These are phyloP conservation scores for Pyricularia grisea DNA, from an alignment of 2,329 filamentous ascomycete genomes.

Conservation along the genomic window DNA sequence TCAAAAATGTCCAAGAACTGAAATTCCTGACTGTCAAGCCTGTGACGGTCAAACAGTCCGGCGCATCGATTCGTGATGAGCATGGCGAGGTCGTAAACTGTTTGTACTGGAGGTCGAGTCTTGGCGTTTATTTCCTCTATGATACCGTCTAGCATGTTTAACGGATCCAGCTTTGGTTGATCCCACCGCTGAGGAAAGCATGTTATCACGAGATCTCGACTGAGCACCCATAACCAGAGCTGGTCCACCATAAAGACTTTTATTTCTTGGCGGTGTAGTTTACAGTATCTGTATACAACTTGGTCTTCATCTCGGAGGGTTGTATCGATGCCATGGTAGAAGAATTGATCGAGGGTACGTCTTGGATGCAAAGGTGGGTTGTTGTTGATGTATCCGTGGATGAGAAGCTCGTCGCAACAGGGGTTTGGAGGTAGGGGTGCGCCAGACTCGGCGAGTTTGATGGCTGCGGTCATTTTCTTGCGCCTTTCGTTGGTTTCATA, in stretches of 20 bases:
- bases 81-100: conserved; percentile 53
- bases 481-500: conserved; percentile 50
- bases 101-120: conserved; percentile 47
- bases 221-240: conserved; percentile 55
- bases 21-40: conserved; percentile 47
- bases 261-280: conserved; percentile 27
- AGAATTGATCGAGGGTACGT: conserved; percentile 56
- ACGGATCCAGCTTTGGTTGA: conserved; percentile 50
- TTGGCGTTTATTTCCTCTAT: conserved; percentile 59
- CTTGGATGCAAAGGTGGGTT: conserved; percentile 46
- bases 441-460: conserved; percentile 19
- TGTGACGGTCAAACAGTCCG: conserved; percentile 50
- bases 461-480: conserved; percentile 46
- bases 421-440: conserved; percentile 19
- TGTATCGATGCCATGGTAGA: conserved; percentile 56
- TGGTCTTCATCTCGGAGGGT: conserved; percentile 50
- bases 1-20: conserved; percentile 63
- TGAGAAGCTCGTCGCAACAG: conserved; percentile 32
- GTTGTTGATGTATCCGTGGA: conserved; percentile 35
- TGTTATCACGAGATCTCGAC: conserved; percentile 48
- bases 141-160: conserved; percentile 53
- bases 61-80: conserved; percentile 51
- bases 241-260: conserved; percentile 64
- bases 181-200: conserved; percentile 49
- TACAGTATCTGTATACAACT: conserved; percentile 51